Conservation (phyloP, 768 basidiomycete genomes). For the Coprinopsis cinerea region DNA sequence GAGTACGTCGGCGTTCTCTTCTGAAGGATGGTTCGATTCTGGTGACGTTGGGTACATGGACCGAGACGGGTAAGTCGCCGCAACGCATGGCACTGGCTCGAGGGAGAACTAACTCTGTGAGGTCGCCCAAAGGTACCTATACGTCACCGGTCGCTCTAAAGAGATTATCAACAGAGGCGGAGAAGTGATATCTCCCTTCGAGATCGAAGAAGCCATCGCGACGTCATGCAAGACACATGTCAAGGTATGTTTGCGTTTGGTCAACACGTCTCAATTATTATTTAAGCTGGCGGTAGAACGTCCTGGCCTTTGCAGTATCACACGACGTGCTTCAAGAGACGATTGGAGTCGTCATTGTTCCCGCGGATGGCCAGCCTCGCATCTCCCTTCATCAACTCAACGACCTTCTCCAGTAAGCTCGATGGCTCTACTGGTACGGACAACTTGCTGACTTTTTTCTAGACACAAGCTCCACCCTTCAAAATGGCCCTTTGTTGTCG, state of each 20-base stretch:
- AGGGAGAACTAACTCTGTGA: background rate
- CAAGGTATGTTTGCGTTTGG: slow-evolving; percentile 22
- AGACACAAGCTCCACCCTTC: slow-evolving; percentile 42
- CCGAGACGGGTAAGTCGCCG: slow-evolving; percentile 29
- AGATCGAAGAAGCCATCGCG: slow-evolving; percentile 52
- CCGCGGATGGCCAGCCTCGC: slow-evolving; percentile 26
- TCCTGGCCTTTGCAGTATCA: slow-evolving; percentile 38
- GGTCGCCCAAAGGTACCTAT: slow-evolving; percentile 26
- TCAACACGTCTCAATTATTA: background rate
- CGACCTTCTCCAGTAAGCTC: slow-evolving; percentile 31
- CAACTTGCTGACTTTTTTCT: background rate
- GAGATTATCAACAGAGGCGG: slow-evolving; percentile 58
- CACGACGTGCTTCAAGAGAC: slow-evolving; percentile 44
- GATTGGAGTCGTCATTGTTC: slow-evolving; percentile 39
- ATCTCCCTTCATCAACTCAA: slow-evolving; percentile 36
- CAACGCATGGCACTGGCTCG: background rate
- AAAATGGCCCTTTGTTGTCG: slow-evolving; percentile 43
- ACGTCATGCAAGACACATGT: slow-evolving; percentile 35
- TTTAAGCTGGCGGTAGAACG: slow-evolving; percentile 19
- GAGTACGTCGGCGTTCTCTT: slow-evolving; percentile 42
- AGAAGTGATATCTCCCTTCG: slow-evolving; percentile 56
- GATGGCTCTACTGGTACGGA: background rate
- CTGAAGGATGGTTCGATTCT: slow-evolving; percentile 48
- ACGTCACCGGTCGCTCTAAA: slow-evolving; percentile 53
- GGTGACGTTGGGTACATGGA: slow-evolving; percentile 45